Percentiles rank a stretch among this genome's conserved stretches.
Evolutionary conservation across 805 yeast species (phyloP).

Genomic region (Blastobotrys americana): DNA sequence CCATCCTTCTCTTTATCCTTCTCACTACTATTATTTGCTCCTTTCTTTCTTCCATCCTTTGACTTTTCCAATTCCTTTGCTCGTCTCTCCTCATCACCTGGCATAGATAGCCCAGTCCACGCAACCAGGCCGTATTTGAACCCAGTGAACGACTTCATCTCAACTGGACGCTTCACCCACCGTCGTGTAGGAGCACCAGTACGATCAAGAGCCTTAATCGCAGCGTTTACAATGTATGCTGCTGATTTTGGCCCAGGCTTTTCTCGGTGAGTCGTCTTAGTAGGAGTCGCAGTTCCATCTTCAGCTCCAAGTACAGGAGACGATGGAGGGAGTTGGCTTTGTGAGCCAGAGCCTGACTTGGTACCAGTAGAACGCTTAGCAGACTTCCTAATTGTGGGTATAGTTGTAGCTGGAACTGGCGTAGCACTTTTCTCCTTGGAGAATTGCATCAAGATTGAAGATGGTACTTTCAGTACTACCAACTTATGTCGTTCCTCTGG

Average conservation of each 20-base stretch:
- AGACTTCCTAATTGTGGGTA: neutral
- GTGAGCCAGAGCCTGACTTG: constrained; percentile 6
- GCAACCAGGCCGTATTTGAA: constrained; percentile 30
- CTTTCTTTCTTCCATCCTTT: too few relatives aligned
- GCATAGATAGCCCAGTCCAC: constrained; percentile 34
- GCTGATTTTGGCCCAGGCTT: constrained; percentile 22
- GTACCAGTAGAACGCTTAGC: neutral
- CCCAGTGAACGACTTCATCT: constrained; percentile 42
- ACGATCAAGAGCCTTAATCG: constrained; percentile 36
- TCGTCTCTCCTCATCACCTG: constrained; percentile 3
- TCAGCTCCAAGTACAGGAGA: neutral
- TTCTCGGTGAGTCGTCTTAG: constrained; percentile 8
- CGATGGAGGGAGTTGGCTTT: neutral
- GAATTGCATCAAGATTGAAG: constrained; percentile 16
- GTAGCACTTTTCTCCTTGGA: neutral
- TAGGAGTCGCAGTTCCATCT: constrained; percentile 7
- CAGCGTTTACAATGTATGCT: constrained; percentile 29
- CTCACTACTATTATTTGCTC: too few relatives aligned
- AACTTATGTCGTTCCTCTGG: neutral
- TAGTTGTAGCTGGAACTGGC: neutral
- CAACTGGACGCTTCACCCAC: constrained; percentile 38
- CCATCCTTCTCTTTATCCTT: too few relatives aligned
- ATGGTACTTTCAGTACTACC: constrained; percentile 13
- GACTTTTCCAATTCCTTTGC: too few relatives aligned
- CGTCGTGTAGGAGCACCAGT: constrained; percentile 38